These are phyloP conservation scores for Daldinia decipiens DNA, from an alignment of 495 filamentous ascomycete genomes.

Conservation along the genomic window DNA sequence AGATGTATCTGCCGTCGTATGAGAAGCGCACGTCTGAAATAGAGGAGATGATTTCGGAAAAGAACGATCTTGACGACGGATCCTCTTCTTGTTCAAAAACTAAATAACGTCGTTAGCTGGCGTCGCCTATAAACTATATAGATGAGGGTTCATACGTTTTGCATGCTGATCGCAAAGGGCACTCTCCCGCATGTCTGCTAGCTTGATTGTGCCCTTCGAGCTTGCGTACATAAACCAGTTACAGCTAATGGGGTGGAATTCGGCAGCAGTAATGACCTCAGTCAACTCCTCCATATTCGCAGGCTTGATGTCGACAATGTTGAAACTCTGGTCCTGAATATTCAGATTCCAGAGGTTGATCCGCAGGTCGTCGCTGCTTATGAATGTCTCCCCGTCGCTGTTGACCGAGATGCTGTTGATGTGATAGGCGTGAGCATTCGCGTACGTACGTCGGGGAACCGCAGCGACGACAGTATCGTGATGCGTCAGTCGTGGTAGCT, in stretches of 20 bases:
- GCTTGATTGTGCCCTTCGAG: slow-evolving; percentile 98
- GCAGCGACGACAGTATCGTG: slow-evolving; percentile 98
- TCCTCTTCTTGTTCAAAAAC: slow-evolving; percentile 99
- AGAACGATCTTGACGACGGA: slow-evolving; percentile 97
- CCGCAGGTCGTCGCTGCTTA: slow-evolving; percentile 95
- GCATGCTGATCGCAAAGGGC: slow-evolving; percentile 95
- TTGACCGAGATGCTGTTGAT: slow-evolving; percentile 99
- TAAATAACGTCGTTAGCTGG: slow-evolving; percentile 52
- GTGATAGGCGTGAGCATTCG: slow-evolving; percentile 98
- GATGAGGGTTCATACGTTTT: slow-evolving; percentile 72
- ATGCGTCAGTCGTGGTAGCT: slow-evolving; percentile 94
- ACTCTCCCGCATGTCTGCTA: slow-evolving; percentile 97
- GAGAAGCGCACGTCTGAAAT: slow-evolving; percentile 99
- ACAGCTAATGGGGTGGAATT: slow-evolving; percentile 96
- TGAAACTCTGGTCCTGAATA: slow-evolving; percentile 99
- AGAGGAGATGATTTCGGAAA: slow-evolving; percentile 99
- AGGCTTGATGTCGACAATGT: slow-evolving; percentile 99
- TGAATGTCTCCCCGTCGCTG: slow-evolving; percentile 98
- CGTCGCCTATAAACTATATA: neutral
- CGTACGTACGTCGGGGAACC: slow-evolving; percentile 93
- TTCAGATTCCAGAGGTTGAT: slow-evolving; percentile 99
- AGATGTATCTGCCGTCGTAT: slow-evolving; percentile 93
- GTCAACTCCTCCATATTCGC: slow-evolving; percentile 99
- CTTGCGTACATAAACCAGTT: slow-evolving; percentile 99
- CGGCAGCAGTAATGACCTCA: slow-evolving; percentile 97